phyloP scores from a whole-genome alignment of 352 stramenopile genomes.

The Blastocystis sp. region DNA sequence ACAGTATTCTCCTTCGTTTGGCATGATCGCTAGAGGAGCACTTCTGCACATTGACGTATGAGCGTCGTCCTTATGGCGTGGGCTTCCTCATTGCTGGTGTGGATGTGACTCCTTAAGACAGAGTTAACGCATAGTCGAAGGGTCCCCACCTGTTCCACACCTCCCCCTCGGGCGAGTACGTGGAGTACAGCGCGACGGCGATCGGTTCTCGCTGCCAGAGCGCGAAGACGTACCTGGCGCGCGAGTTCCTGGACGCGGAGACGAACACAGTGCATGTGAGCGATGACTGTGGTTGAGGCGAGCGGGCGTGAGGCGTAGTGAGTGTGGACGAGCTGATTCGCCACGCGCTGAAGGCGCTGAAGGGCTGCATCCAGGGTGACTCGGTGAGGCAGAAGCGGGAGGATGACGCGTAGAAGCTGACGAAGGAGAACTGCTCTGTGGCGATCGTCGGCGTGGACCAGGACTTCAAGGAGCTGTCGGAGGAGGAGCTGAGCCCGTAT shows the following conservation, averaged over 20 bases:
- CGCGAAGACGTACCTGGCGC: slow-evolving; percentile 83
- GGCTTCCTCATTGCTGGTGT: slow-evolving; percentile 81
- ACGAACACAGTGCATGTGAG: slow-evolving; percentile 48
- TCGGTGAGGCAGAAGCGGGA: slow-evolving; percentile 38
- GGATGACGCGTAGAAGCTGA: slow-evolving; percentile 75
- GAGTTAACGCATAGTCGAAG: slow-evolving; percentile 77
- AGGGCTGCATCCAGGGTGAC: slow-evolving; percentile 81
- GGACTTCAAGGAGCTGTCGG: slow-evolving; percentile 82
- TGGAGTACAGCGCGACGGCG: slow-evolving; percentile 83
- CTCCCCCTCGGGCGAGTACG: slow-evolving; percentile 84
- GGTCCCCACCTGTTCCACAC: slow-evolving; percentile 85
- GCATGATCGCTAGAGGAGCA: slow-evolving; percentile 76
- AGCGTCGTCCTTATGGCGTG: slow-evolving; percentile 83
- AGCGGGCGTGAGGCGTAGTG: slow-evolving; percentile 73
- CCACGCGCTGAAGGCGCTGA: slow-evolving; percentile 80
- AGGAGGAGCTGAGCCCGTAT: slow-evolving; percentile 80
- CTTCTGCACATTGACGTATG: slow-evolving; percentile 85
- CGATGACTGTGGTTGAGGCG: slow-evolving; percentile 29
- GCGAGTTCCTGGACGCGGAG: slow-evolving; percentile 82
- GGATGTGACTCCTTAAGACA: slow-evolving; percentile 73
- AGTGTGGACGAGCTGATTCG: slow-evolving; percentile 83
- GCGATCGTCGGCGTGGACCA: slow-evolving; percentile 81
- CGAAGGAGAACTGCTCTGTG: slow-evolving; percentile 78
- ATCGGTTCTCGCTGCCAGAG: slow-evolving; percentile 84
- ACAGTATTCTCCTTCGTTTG: slow-evolving; percentile 72